Percentiles rank a stretch among this genome's conserved stretches.
These are phyloP conservation scores for Microsporum ferrugineum DNA, from an alignment of 2,329 filamentous ascomycete genomes.

Conservation along the genomic window DNA sequence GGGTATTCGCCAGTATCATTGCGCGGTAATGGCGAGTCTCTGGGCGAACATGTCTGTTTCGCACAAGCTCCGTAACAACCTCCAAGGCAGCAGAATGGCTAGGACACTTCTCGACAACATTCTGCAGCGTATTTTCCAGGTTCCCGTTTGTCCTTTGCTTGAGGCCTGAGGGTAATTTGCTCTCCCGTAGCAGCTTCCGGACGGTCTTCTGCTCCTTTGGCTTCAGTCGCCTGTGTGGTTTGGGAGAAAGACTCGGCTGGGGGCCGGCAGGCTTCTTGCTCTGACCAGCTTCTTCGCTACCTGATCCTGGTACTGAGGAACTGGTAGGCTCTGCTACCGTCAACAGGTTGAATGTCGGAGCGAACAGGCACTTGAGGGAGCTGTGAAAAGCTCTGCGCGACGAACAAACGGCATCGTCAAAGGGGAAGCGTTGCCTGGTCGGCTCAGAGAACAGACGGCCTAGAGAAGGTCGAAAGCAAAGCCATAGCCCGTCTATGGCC, in stretches of 20 bases:
- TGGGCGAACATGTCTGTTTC: slow-evolving; percentile 27
- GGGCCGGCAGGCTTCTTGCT: neutral
- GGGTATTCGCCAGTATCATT: slow-evolving; percentile 60
- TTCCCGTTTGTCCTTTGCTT: slow-evolving; percentile 13
- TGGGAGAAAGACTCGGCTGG: neutral
- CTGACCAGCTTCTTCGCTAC: neutral
- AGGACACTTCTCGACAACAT: slow-evolving; percentile 17
- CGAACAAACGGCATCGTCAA: neutral
- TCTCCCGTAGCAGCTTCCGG: slow-evolving; percentile 3
- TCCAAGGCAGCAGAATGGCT: slow-evolving; percentile 21
- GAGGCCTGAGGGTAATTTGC: slow-evolving; percentile 16
- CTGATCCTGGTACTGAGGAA: neutral
- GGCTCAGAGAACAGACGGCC: slow-evolving; percentile 5
- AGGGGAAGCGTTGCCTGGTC: neutral
- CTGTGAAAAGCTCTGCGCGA: neutral
- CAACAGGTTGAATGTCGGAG: neutral
- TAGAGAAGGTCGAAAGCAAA: slow-evolving; percentile 32
- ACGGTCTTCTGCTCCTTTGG: neutral
- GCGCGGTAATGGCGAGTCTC: slow-evolving; percentile 51
- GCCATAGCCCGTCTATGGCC: slow-evolving; percentile 31
- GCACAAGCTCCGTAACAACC: slow-evolving; percentile 30
- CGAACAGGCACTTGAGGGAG: neutral
- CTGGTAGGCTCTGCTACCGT: neutral
- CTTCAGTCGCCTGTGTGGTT: neutral
- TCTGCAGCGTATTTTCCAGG: slow-evolving; percentile 24